A percentile compares a stretch with the other conserved stretches of the same genome.
Conservation (phyloP, 208 protist species). For the Crithidia expoeki region DNA sequence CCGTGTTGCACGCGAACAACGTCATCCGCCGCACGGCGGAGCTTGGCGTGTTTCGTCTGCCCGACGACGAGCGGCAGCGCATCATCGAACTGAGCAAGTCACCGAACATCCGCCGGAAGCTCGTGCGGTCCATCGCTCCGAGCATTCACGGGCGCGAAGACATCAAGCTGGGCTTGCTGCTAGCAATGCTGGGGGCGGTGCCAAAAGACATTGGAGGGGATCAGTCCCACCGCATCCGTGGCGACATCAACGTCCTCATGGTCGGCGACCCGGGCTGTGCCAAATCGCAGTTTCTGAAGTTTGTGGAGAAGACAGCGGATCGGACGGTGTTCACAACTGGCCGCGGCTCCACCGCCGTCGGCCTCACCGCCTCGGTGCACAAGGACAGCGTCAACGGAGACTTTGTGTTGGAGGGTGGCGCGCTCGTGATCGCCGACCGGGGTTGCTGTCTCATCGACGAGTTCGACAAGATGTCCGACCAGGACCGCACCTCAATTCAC, state of each 20-base stretch:
- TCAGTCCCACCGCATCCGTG: constrained; percentile 97
- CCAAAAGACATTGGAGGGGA: constrained; percentile 93
- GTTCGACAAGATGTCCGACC: constrained; percentile 99
- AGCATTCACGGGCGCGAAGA: constrained; percentile 99
- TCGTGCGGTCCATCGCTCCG: constrained; percentile 98
- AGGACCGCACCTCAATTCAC: constrained; percentile 98
- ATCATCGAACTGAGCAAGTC: constrained; percentile 93
- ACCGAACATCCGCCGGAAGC: constrained; percentile 86
- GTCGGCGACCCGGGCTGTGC: constrained; percentile 99
- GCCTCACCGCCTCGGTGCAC: constrained; percentile 98
- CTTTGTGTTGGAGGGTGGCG: constrained; percentile 99
- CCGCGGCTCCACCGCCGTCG: constrained; percentile 98
- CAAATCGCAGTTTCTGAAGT: constrained; percentile 98
- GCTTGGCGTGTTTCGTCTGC: constrained; percentile 84
- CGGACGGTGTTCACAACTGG: constrained; percentile 99
- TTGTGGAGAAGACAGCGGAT: constrained; percentile 98
- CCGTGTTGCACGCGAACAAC: constrained; percentile 98
- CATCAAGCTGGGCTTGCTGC: constrained; percentile 98
- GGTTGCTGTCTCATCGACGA: constrained; percentile 99
- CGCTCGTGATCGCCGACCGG: constrained; percentile 99
- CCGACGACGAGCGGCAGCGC: constrained; percentile 83
- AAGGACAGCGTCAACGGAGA: constrained; percentile 98
- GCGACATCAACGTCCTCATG: constrained; percentile 99
- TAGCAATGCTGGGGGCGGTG: constrained; percentile 98
- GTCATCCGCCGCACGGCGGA: constrained; percentile 92